phyloP scores from a whole-genome alignment of 2,329 filamentous ascomycete species.

The Elsinoe australis region DNA sequence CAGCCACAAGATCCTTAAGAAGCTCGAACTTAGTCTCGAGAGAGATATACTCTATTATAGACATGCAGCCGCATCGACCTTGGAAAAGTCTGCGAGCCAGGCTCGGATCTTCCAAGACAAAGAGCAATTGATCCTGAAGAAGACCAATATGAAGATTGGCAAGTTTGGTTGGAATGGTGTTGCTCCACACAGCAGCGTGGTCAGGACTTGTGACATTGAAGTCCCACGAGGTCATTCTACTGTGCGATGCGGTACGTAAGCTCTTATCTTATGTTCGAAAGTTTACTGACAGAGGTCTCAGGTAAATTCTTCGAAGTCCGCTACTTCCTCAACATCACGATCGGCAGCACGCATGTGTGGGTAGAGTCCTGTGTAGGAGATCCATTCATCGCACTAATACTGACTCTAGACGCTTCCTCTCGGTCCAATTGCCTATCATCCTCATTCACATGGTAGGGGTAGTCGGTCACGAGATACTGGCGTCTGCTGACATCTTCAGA shows the following conservation, averaged over 20 bases:
- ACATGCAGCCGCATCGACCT: constrained; percentile 43
- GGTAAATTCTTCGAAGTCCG: constrained; percentile 51
- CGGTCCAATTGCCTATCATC: constrained; percentile 48
- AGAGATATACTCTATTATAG: constrained; percentile 45
- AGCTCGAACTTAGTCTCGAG: constrained; percentile 46
- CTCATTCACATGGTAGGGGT: constrained; percentile 45
- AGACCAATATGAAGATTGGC: constrained; percentile 37
- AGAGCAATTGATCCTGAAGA: constrained; percentile 42
- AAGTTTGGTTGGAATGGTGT: constrained; percentile 42
- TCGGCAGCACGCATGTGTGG: constrained; percentile 39
- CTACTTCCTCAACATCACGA: constrained; percentile 47
- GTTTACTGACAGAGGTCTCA: constrained; percentile 21
- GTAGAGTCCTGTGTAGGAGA: constrained; percentile 34
- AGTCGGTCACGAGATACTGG: constrained; percentile 7
- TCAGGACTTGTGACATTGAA: constrained; percentile 44
- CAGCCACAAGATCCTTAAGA: constrained; percentile 43
- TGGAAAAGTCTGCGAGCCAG: constrained; percentile 44
- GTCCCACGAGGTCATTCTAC: constrained; percentile 46
- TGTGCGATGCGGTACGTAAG: constrained; percentile 41
- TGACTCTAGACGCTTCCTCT: too few relatives aligned
- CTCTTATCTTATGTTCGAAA: constrained; percentile 16
- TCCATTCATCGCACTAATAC: too few relatives aligned
- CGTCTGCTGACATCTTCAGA: constrained; percentile 31
- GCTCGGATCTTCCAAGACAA: constrained; percentile 47
- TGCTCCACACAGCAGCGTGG: constrained; percentile 38